Percentiles rank a stretch among this genome's conserved stretches.
phyloP scores from a whole-genome alignment of 2,329 filamentous ascomycete species.

The Alternaria sp. region DNA sequence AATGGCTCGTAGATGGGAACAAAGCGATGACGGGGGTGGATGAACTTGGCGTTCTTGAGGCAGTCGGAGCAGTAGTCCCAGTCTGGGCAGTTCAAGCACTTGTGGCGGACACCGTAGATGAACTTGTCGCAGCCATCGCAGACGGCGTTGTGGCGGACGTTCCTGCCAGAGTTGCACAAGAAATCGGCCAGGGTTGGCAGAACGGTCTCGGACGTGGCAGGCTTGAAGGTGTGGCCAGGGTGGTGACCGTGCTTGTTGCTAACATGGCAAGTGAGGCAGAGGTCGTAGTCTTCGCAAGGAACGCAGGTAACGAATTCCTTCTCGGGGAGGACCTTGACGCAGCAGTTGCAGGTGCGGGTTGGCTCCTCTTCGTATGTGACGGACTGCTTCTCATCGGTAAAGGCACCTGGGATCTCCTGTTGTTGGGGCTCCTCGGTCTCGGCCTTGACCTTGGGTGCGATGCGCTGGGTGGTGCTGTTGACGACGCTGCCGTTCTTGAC shows the following conservation, averaged over 20 bases:
- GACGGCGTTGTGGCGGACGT: conserved; percentile 81
- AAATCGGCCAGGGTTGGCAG: conserved; percentile 64
- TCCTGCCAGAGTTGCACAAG: conserved; percentile 79
- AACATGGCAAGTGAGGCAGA: conserved; percentile 83
- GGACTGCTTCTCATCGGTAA: conserved; percentile 53
- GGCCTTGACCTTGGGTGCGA: conserved; percentile 67
- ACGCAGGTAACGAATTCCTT: conserved; percentile 83
- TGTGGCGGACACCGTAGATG: conserved; percentile 89
- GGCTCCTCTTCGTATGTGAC: conserved; percentile 46
- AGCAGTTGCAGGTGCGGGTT: conserved; percentile 75
- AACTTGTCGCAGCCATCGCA: conserved; percentile 93
- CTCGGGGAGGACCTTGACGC: conserved; percentile 74
- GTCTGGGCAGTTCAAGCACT: conserved; percentile 95
- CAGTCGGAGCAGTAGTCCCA: conserved; percentile 94
- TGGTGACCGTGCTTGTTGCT: conserved; percentile 85
- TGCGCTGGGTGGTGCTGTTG: conserved; percentile 83
- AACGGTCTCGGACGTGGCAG: conserved; percentile 68
- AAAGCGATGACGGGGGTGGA: conserved; percentile 86
- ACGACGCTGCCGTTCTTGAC: conserved; percentile 79
- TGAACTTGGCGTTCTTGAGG: conserved; percentile 67
- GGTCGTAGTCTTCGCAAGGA: conserved; percentile 86
- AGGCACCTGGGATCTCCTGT: conserved; percentile 53
- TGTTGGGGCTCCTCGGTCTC: conserved; percentile 48
- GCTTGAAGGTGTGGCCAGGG: conserved; percentile 79
- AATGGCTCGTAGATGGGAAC: conserved; percentile 82